phyloP scores from a whole-genome alignment of 2,329 filamentous ascomycete species.

The Stromatinia cepivora region DNA sequence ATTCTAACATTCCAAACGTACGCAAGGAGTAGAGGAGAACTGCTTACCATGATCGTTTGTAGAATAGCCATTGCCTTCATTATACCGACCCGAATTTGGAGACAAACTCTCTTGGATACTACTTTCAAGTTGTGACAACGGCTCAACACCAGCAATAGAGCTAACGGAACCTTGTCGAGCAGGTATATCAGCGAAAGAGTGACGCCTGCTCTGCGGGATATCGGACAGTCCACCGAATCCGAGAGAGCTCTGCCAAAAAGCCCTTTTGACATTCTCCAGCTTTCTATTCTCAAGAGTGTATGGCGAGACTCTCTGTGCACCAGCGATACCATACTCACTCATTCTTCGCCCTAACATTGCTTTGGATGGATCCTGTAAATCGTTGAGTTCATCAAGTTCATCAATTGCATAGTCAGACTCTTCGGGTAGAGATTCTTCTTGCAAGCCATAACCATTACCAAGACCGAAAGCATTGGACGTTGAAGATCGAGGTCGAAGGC shows the following conservation, averaged over 20 bases:
- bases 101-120: constrained; percentile 36
- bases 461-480: constrained; percentile 54
- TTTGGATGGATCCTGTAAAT: constrained; percentile 43
- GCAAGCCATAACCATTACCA: constrained; percentile 59
- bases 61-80: constrained; percentile 36
- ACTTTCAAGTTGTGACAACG: constrained; percentile 44
- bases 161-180: constrained; percentile 64
- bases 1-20: neutral
- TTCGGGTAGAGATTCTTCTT: constrained; percentile 60
- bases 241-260: constrained; percentile 70
- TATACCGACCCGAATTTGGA: constrained; percentile 38
- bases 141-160: constrained; percentile 55
- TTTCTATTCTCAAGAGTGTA: constrained; percentile 60
- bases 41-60: constrained; percentile 42
- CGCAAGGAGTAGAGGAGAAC: neutral
- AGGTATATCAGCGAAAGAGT: constrained; percentile 74
- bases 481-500: constrained; percentile 59
- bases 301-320: constrained; percentile 36
- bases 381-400: constrained; percentile 64
- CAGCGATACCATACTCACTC: constrained; percentile 42
- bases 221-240: constrained; percentile 63
- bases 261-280: constrained; percentile 64
- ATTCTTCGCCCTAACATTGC: constrained; percentile 41
- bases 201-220: constrained; percentile 71
- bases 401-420: constrained; percentile 73